phyloP scores from a whole-genome alignment of 345 rosid genomes.

The Sonneratia caseolaris region DNA sequence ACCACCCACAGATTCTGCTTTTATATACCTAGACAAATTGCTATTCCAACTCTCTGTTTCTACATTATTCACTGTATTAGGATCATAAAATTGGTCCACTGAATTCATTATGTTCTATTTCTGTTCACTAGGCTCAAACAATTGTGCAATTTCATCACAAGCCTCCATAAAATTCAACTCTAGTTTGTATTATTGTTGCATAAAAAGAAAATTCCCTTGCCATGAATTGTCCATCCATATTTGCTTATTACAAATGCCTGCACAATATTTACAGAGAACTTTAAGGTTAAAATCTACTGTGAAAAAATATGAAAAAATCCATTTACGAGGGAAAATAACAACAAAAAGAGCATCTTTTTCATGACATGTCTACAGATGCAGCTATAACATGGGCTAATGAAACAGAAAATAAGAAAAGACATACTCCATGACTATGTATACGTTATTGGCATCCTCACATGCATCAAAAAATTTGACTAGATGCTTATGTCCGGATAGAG shows the following conservation, averaged over 20 bases:
- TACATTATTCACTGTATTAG: neutral
- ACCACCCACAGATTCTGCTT: neutral
- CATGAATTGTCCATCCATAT: neutral
- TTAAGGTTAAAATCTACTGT: neutral
- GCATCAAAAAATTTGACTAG: constrained; percentile 77
- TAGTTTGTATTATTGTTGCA: neutral
- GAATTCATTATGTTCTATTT: neutral
- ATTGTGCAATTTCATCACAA: neutral
- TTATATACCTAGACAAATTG: neutral
- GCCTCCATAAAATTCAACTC: neutral
- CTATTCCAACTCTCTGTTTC: neutral
- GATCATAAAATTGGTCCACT: neutral
- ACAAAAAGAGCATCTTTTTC: neutral
- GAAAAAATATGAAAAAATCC: neutral
- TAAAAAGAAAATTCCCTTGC: neutral
- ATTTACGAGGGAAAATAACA: neutral
- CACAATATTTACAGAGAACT: neutral
- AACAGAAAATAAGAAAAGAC: constrained; percentile 17
- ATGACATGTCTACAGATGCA: neutral
- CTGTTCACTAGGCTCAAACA: neutral
- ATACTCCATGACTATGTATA: constrained; percentile 93
- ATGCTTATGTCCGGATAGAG: constrained; percentile 68
- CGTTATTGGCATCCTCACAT: constrained; percentile 65
- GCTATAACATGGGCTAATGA: constrained; percentile 6
- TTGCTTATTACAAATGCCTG: neutral